Base-by-base conservation (phyloP, 1,139 yeast genomes). In the Eremothecium coryli region DNA sequence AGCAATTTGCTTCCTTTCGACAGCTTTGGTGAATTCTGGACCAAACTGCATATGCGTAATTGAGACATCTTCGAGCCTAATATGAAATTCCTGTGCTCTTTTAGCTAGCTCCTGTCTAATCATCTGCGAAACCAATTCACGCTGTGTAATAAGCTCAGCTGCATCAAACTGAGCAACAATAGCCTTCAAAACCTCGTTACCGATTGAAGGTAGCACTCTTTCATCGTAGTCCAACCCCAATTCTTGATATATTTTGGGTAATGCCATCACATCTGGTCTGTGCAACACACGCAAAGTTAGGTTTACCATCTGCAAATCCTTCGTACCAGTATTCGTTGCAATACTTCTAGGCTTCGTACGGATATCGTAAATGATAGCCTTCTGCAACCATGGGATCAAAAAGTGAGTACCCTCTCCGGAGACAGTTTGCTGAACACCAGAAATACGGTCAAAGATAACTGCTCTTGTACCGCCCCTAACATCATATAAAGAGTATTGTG, bases 1-100 rank as follows among this genome's bases (percentile, higher is more conserved):
- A 21, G 98, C 98, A 62, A 93, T 93, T 63, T 93, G 98, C 64
- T 93, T 93, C 65, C 85, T 95, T 65, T 93, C 99, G 39, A 90
- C 98, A 16, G 98, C 97, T 63, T 85, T 88, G 39, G 99, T 93
- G 66, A 93, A 93, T 57, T 93, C 99, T 48, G 73, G 74, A 37
- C 98, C 98, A 60, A 93, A 93, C 1, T 96, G 84, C 88, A 93
- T 80, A 64, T 93, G 98, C 15, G 99, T 93, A 46, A 93, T 93
- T 18, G 96, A 84, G 32, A 93, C 98, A 61, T 93, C 99, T 62
- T 93, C 99, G 50, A 93, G 71, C 56, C 72, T 80, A 54, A 93
- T 88, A 60, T 82, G 74, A 65, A 93, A 93, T 61, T 90, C 97
- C 41, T 64, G 62, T 12, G 97, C 95, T 56, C 98, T 74, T 50